Conservation (phyloP, 1,284 basidiomycete genomes). For the Marasmius oreades region DNA sequence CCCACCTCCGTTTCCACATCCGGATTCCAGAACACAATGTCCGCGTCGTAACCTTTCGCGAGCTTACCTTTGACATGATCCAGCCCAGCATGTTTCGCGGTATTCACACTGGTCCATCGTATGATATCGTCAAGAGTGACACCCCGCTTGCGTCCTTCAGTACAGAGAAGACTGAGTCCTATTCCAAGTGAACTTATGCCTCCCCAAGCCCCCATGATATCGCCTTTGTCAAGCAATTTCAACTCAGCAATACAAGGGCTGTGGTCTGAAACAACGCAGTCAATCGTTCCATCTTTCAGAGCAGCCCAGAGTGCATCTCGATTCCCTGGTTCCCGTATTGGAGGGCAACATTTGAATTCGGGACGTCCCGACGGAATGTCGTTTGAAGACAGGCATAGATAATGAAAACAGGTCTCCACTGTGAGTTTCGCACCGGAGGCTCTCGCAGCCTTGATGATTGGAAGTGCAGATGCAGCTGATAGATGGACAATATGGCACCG, state of each 20-base stretch:
- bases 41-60: constrained; percentile 73
- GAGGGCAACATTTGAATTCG: constrained; percentile 95
- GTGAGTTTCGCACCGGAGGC: constrained; percentile 66
- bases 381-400: constrained; percentile 69
- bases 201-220: constrained; percentile 90
- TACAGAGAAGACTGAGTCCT: constrained; percentile 84
- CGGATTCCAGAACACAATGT: constrained; percentile 84
- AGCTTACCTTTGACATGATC: constrained; percentile 68
- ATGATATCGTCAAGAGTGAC: constrained; percentile 61
- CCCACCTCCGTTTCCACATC: constrained; percentile 61
- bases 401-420: constrained; percentile 95
- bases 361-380: constrained; percentile 68
- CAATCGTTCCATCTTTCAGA: constrained; percentile 75
- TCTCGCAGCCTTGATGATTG: constrained; percentile 67
- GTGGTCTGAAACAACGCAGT: constrained; percentile 92
- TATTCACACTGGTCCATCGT: constrained; percentile 68
- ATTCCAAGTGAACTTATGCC: constrained; percentile 88
- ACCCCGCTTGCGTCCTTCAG: constrained; percentile 63
- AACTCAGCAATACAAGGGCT: constrained; percentile 83
- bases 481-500: constrained; percentile 93
- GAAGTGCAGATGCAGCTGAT: constrained; percentile 79
- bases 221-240: constrained; percentile 75
- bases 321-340: constrained; percentile 75
- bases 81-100: constrained; percentile 78
- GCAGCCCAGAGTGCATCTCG: constrained; percentile 78